phyloP scores from a whole-genome alignment of 2,329 filamentous ascomycete genomes.

The Ophiocordyceps robertsii region DNA sequence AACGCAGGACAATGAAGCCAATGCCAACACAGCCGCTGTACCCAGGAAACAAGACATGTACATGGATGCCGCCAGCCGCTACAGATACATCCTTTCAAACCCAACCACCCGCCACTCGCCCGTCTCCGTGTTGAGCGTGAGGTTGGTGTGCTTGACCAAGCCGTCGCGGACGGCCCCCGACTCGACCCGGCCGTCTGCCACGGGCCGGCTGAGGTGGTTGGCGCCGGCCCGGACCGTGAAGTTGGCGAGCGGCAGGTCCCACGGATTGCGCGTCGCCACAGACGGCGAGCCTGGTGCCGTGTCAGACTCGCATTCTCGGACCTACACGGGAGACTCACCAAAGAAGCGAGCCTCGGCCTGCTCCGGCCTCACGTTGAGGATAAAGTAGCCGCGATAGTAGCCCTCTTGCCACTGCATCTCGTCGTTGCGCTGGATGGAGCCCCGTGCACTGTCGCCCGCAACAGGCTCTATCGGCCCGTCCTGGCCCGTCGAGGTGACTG shows the following conservation, averaged over 20 bases:
- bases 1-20: too few species aligned
- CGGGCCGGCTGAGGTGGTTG: conserved; percentile 37
- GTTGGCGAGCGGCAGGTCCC: conserved; percentile 55
- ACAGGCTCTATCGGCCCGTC: conserved; percentile 43
- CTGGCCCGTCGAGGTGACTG: conserved; percentile 47
- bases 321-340: conserved; percentile 22
- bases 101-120: conserved; percentile 11
- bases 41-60: too few species aligned
- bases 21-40: too few species aligned
- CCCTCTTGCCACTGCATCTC: conserved; percentile 62
- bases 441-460: conserved; percentile 31
- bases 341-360: conserved; percentile 51
- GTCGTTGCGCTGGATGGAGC: conserved; percentile 35
- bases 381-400: conserved; percentile 63
- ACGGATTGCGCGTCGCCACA: conserved; percentile 42
- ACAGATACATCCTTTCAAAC: conserved; percentile 11
- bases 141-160: conserved; percentile 29
- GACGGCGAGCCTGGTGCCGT: conserved; percentile 30
- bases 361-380: conserved; percentile 43
- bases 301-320: neutral
- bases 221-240: conserved; percentile 52
- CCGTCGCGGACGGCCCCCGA: conserved; percentile 41
- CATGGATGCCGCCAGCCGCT: neutral
- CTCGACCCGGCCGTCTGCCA: conserved; percentile 30
- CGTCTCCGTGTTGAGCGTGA: conserved; percentile 28